phyloP scores from a whole-genome alignment of 441 rosid genomes.

The Croton setiger region DNA sequence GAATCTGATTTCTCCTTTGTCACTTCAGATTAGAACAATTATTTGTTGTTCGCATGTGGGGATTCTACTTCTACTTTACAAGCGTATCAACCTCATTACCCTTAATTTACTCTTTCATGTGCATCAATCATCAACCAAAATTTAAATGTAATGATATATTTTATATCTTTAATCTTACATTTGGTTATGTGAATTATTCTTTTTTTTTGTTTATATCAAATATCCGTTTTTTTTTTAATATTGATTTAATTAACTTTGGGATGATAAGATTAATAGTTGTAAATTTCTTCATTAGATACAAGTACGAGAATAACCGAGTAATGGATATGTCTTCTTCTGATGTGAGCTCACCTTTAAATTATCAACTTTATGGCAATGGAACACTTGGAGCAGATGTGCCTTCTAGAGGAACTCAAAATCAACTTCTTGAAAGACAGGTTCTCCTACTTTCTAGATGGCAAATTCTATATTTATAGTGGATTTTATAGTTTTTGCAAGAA shows the following conservation, averaged over 20 bases:
- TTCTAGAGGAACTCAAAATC: slow-evolving; percentile 81
- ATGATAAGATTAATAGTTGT: slow-evolving; percentile 10
- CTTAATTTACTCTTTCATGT: background rate
- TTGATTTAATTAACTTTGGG: slow-evolving; percentile 13
- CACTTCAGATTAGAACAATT: background rate
- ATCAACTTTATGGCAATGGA: slow-evolving; percentile 79
- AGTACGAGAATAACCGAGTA: slow-evolving; percentile 82
- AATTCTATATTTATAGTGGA: slow-evolving; percentile 13
- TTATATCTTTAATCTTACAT: background rate
- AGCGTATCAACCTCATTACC: background rate
- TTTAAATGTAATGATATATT: background rate
- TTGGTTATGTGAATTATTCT: background rate
- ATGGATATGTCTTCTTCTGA: slow-evolving; percentile 76
- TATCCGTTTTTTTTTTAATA: background rate
- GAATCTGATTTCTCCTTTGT: background rate
- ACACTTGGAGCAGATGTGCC: slow-evolving; percentile 58
- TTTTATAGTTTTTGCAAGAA: slow-evolving; percentile 11
- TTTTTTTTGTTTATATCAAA: background rate
- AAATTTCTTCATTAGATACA: slow-evolving; percentile 51
- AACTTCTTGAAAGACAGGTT: slow-evolving; percentile 95
- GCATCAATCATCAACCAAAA: background rate
- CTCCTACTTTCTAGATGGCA: slow-evolving; percentile 21
- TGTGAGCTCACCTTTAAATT: slow-evolving; percentile 63
- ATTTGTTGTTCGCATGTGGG: background rate
- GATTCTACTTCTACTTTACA: background rate